A percentile compares a stretch with the other conserved stretches of the same genome.
Evolutionary conservation across 2,329 filamentous ascomycete species (phyloP).

Genomic region (Nemania abortiva): DNA sequence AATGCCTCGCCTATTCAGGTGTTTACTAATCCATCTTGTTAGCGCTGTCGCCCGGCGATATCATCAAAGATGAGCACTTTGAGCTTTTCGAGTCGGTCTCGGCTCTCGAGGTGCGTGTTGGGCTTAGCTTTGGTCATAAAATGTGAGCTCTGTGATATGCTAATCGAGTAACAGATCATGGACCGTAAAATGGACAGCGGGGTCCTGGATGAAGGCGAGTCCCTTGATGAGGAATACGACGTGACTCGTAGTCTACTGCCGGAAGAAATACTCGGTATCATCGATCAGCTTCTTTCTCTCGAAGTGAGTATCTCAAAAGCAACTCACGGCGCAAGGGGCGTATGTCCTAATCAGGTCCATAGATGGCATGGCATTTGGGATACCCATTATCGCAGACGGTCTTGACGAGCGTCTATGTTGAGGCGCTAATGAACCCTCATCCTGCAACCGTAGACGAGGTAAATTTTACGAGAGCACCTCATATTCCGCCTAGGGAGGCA

Average conservation of each 20-base stretch:
- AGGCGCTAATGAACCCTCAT: slow-evolving; percentile 80
- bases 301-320: slow-evolving; percentile 69
- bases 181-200: slow-evolving; percentile 99
- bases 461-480: slow-evolving; percentile 65
- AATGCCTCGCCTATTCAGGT: not conserved
- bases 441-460: slow-evolving; percentile 74
- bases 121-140: not conserved
- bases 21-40: slow-evolving; percentile 24
- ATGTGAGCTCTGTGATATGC: not conserved
- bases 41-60: slow-evolving; percentile 83
- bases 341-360: slow-evolving; percentile 30
- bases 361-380: slow-evolving; percentile 98
- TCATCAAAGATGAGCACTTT: slow-evolving; percentile 94
- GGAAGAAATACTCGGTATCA: slow-evolving; percentile 88
- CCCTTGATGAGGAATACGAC: slow-evolving; percentile 87
- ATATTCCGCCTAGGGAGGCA: slow-evolving; percentile 51
- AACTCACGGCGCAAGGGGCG: not conserved
- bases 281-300: slow-evolving; percentile 90
- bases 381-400: slow-evolving; percentile 94
- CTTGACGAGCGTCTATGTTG: slow-evolving; percentile 92
- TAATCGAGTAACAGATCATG: slow-evolving; percentile 78
- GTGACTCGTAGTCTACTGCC: slow-evolving; percentile 75
- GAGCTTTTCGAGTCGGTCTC: slow-evolving; percentile 95
- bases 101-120: slow-evolving; percentile 72
- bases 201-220: slow-evolving; percentile 80